These are phyloP conservation scores for Talaromyces funiculosus DNA, from an alignment of 2,329 filamentous ascomycete genomes.

Conservation along the genomic window DNA sequence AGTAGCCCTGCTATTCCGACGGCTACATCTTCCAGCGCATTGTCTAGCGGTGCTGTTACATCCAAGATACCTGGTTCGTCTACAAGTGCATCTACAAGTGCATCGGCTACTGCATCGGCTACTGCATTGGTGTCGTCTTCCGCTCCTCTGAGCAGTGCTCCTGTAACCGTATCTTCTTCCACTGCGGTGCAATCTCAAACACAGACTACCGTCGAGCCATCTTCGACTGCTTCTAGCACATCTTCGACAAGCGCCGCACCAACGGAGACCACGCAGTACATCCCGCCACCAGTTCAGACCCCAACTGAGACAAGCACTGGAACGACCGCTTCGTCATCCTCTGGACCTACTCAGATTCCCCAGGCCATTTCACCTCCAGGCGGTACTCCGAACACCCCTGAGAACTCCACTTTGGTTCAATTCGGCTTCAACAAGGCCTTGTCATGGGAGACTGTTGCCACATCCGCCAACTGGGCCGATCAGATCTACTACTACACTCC, in stretches of 20 bases:
- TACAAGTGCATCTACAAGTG: not conserved
- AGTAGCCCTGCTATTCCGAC: conserved; percentile 10
- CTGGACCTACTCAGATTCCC: conserved; percentile 60
- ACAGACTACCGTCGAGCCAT: conserved; percentile 3
- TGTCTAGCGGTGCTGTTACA: conserved; percentile 1
- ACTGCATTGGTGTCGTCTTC: not conserved
- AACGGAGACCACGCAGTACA: conserved; percentile 15
- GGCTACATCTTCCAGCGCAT: conserved; percentile 6
- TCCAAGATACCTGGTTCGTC: not conserved
- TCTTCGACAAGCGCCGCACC: conserved; percentile 5
- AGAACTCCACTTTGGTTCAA: conserved; percentile 67
- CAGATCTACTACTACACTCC: conserved; percentile 83
- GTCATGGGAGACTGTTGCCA: conserved; percentile 78
- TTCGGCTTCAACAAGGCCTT: conserved; percentile 75
- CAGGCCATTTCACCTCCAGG: conserved; percentile 68
- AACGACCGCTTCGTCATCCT: conserved; percentile 36
- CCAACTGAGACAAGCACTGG: conserved; percentile 21
- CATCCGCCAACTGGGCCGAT: conserved; percentile 63
- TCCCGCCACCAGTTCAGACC: conserved; percentile 19
- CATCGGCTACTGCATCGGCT: not conserved
- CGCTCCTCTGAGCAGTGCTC: not conserved
- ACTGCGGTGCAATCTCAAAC: conserved; percentile 13
- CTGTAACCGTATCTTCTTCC: not conserved
- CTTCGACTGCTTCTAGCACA: not conserved
- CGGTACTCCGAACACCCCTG: conserved; percentile 51